These are phyloP conservation scores for Erucastrum elatum DNA, from an alignment of 345 rosid genomes.

Conservation along the genomic window DNA sequence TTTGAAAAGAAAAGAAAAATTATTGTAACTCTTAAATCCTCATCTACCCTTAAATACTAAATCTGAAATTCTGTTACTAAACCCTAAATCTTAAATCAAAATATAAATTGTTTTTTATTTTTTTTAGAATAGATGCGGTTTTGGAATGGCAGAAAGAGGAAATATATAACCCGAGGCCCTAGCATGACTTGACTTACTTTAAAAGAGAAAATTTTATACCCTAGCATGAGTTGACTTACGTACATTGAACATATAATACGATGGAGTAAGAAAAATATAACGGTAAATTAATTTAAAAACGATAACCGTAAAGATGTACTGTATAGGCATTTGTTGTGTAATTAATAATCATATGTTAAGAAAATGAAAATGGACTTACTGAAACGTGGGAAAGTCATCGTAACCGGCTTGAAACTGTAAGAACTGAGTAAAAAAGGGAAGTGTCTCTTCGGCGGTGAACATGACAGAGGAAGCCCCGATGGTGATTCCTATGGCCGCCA, in stretches of 20 bases:
- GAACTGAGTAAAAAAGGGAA: constrained; percentile 92
- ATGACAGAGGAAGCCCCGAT: constrained; percentile 60
- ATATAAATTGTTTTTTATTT: neutral
- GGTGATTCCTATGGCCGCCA: constrained; percentile 53
- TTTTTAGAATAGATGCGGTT: neutral
- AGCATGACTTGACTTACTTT: neutral
- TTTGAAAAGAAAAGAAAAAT: neutral
- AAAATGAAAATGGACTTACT: constrained; percentile 42
- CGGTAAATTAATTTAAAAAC: neutral
- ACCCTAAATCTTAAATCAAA: neutral
- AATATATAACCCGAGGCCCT: neutral
- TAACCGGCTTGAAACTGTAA: constrained; percentile 81
- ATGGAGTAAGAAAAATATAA: neutral
- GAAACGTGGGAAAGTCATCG: constrained; percentile 69
- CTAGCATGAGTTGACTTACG: neutral
- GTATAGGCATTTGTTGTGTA: constrained; percentile 7
- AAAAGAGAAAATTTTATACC: neutral
- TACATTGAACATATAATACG: neutral
- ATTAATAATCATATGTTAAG: neutral
- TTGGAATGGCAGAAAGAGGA: neutral
- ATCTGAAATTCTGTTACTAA: neutral
- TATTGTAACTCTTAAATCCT: neutral
- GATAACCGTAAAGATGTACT: neutral
- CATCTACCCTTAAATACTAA: neutral
- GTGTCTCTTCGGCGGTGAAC: constrained; percentile 67